Percentiles rank a stretch among this genome's conserved stretches.
phyloP scores from a whole-genome alignment of 2,329 filamentous ascomycete species.

The Penicillium hesseltinei region DNA sequence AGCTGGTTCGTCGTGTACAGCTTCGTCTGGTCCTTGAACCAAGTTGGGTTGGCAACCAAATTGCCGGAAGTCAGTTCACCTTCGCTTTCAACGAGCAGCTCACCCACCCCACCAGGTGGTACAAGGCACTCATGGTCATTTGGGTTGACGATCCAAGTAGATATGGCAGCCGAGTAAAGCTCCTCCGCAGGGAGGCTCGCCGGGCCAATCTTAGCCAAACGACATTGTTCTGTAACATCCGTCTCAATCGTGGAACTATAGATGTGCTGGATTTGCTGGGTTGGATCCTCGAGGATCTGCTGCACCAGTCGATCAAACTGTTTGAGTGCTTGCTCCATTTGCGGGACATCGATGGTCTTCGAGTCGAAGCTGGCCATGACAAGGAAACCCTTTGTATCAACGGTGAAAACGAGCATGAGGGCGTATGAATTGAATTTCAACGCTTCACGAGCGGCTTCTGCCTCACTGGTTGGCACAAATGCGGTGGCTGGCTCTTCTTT shows the following conservation, averaged over 20 bases:
- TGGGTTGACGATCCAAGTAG: slow-evolving; percentile 3
- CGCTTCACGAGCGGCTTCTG: slow-evolving; percentile 59
- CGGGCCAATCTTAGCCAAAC: neutral
- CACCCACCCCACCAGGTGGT: neutral
- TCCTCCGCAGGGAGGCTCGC: neutral
- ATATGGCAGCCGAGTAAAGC: neutral
- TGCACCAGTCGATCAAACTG: slow-evolving; percentile 44
- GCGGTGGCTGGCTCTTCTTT: slow-evolving; percentile 46
- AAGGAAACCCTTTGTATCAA: slow-evolving; percentile 57
- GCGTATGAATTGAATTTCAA: slow-evolving; percentile 56
- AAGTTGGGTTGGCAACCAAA: neutral
- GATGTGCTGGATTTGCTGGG: slow-evolving; percentile 1
- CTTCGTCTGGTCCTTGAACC: neutral
- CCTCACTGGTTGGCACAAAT: slow-evolving; percentile 56
- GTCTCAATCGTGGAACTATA: neutral
- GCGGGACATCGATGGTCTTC: slow-evolving; percentile 48
- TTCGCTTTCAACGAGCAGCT: slow-evolving; percentile 1
- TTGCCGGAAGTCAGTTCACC: neutral
- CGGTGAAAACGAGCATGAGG: slow-evolving; percentile 61
- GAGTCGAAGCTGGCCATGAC: slow-evolving; percentile 65
- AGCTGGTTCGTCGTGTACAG: neutral
- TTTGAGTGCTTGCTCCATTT: slow-evolving; percentile 50
- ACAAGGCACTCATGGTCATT: neutral
- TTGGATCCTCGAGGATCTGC: neutral
- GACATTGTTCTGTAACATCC: neutral